Evolutionary conservation across 306 rosid species (phyloP).

Genomic region (Cicer pinnatifidum): DNA sequence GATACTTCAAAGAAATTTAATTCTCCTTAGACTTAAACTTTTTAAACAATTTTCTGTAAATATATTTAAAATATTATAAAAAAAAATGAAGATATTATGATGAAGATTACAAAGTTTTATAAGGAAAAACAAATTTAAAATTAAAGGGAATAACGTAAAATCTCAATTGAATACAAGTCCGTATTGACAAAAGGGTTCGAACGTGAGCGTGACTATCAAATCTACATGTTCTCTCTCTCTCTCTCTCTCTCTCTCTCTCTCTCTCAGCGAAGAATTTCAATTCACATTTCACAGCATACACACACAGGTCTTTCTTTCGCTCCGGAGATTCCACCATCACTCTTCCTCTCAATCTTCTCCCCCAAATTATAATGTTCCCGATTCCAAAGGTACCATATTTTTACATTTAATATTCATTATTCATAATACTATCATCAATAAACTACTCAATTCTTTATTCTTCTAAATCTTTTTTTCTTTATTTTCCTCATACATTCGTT

Average conservation of each 20-base stretch:
- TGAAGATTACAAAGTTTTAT: too few species aligned
- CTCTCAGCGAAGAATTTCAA: background rate
- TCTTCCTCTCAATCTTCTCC: constrained; percentile 56
- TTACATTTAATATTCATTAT: background rate
- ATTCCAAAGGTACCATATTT: constrained; percentile 73
- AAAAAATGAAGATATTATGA: too few species aligned
- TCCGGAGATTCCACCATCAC: constrained; percentile 64
- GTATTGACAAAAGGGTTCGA: constrained; percentile 43
- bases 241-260: constrained; percentile 37
- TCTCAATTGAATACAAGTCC: too few species aligned
- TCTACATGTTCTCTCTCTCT: constrained; percentile 71
- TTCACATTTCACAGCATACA: constrained; percentile 47
- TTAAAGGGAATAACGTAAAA: too few species aligned
- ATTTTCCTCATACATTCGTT: constrained; percentile 33
- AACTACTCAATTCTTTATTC: background rate
- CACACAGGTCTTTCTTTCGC: constrained; percentile 38
- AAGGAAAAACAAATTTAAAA: too few species aligned
- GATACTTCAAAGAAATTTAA: too few species aligned
- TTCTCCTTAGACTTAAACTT: too few species aligned
- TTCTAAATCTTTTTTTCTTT: background rate
- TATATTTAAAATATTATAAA: too few species aligned
- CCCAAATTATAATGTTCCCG: constrained; percentile 70
- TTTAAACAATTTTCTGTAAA: too few species aligned
- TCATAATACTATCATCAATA: background rate
- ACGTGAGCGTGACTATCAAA: constrained; percentile 90